These are phyloP conservation scores for Ogataea angusta DNA, from an alignment of 805 yeast species.

Conservation along the genomic window DNA sequence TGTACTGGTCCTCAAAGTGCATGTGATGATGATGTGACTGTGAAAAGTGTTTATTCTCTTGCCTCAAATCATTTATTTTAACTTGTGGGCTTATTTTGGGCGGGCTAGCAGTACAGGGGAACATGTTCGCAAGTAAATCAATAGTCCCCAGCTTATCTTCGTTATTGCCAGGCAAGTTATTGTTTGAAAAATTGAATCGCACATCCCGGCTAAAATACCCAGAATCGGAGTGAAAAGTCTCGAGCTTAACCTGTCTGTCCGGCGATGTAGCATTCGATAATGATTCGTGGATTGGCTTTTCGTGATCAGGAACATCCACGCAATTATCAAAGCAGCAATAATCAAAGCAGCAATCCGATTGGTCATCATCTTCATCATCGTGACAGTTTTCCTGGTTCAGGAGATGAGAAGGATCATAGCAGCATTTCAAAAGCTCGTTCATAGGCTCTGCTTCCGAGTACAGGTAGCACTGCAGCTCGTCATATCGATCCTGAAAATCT, in stretches of 20 bases:
- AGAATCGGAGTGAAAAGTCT: neutral
- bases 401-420: conserved; percentile 26
- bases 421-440: conserved; percentile 23
- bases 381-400: conserved; percentile 1
- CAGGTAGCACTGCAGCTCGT: conserved; percentile 7
- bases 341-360: conserved; percentile 25
- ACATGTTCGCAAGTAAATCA: neutral
- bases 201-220: neutral
- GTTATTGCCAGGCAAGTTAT: neutral
- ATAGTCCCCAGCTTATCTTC: neutral
- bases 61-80: conserved; percentile 8
- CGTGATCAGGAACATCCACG: conserved; percentile 1
- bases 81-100: neutral
- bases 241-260: neutral
- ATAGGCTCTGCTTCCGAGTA: conserved; percentile 11
- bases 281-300: neutral
- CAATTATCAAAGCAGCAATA: conserved; percentile 26
- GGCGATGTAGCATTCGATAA: neutral
- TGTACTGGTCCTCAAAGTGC: conserved; percentile 28
- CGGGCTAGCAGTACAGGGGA: conserved; percentile 1
- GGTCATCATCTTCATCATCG: conserved; percentile 3
- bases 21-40: conserved; percentile 29
- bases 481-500: conserved; percentile 11
- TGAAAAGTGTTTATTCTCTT: neutral
- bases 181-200: neutral